phyloP scores from a whole-genome alignment of 495 filamentous ascomycete genomes.

The Penicillium desertorum region DNA sequence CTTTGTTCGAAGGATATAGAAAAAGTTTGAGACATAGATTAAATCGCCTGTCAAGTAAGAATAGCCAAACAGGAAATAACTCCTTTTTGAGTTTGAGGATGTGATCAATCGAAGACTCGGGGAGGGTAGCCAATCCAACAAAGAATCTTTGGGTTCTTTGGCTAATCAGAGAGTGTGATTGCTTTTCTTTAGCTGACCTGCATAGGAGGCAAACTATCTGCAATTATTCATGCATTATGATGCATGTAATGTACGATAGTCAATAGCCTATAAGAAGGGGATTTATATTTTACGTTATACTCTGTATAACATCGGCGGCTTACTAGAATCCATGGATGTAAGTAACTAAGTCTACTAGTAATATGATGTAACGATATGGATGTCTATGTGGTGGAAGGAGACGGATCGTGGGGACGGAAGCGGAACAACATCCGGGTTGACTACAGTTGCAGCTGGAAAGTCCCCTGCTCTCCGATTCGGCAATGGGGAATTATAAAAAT shows the following conservation, averaged over 20 bases:
- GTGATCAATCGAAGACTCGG: neutral
- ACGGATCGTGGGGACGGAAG: constrained; percentile 29
- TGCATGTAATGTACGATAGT: neutral
- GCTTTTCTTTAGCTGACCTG: neutral
- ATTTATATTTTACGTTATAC: neutral
- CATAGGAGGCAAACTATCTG: neutral
- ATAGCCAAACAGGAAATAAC: neutral
- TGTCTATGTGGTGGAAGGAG: neutral
- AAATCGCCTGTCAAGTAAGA: too few species aligned
- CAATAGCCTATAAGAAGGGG: neutral
- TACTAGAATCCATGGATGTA: too few species aligned
- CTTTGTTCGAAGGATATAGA: neutral
- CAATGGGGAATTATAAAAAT: constrained; percentile 1
- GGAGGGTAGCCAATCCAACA: too few species aligned
- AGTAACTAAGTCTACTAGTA: neutral
- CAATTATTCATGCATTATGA: neutral
- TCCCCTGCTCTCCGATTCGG: constrained; percentile 13
- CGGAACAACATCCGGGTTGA: constrained; percentile 26
- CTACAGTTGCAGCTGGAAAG: constrained; percentile 7
- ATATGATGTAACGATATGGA: neutral
- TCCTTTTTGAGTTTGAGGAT: neutral
- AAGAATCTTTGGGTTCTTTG: neutral
- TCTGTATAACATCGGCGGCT: too few species aligned
- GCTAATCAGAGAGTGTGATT: neutral
- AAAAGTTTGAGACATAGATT: too few species aligned